Base-by-base conservation (phyloP, 2,329 filamentous ascomycete species). In the Didymellaceae sp. region DNA sequence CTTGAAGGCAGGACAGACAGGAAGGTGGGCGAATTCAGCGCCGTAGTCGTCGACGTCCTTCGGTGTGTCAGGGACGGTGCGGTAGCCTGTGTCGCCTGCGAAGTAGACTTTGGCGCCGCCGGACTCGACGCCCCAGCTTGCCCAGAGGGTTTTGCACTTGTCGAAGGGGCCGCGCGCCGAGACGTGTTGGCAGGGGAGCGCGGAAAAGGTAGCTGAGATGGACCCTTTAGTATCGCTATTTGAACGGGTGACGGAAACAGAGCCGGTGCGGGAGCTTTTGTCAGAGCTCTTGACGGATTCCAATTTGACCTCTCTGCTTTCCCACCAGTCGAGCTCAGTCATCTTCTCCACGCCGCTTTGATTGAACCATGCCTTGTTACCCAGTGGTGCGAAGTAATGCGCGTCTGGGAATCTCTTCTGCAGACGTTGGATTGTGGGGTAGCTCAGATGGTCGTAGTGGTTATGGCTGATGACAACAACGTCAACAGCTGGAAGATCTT, bases 251-350 rank as follows among this genome's bases (percentile, higher is more conserved):
- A 54, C 47, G 14, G 54, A 58, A 17, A 45, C 49, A 26, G 57
- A 58, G 31, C 39, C 51, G 8, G 39, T 50, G 35, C 40, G 39
- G n/a, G 22, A 13, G 30, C 34, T 40, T 7, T 20, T 34, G 21
- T 37, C 41, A 26, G 26, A 18, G 11, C n/a, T 10, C 1, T 17
- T 8, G 1, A 45, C 26, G 3, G 38, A 68, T 11, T 82, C 78
- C 20, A 96, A 74, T 0, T 77, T 84, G n/a, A 96, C 73, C 38
- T 93, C 86, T 5, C 85, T 82, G 57, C 90, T 87, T 61, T 96
- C 87, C 93, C 93, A 97, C 93, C 93, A 97, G 74, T 97, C 93
- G 65, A 97, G 73, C 75, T 97, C 92, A 0, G 90, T 95, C 33
- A 93, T 87, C 52, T 91, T 89, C 0, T 1, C 82, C 9, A 96